Evolutionary conservation across 2,329 filamentous ascomycete genomes (phyloP), one percentile per base, ranked within the genome.

Genomic region (Rhexocercosporidium sp.): DNA sequence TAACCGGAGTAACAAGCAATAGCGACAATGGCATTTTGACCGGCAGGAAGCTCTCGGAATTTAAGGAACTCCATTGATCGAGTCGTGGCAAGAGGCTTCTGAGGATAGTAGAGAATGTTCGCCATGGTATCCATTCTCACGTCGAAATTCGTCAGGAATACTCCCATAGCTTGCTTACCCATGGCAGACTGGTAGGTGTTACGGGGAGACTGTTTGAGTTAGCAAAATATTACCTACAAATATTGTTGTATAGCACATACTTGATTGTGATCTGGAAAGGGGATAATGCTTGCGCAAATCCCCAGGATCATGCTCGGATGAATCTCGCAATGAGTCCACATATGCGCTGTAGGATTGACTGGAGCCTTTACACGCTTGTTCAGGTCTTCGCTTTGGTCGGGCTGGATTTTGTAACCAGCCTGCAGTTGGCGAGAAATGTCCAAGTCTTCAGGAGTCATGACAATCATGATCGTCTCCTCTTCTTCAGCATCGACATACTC

Each of bases 151-250:
- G 96, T 99, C 65, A 99, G 85, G 83, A 97, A 97, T 75, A 98
- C 94, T 77, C 96, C 96, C 96, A 99, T 99, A 70, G 96, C 96
- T 87, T 99, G 96, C 82, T 99, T 99, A 84, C 96, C 96, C 96
- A 99, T 99, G 78, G 96, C 96, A 75, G 95, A 97, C 82, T 98
- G 95, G 80, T 97, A 99, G 3, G 95, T 98, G 78, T 99, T 99
- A 91, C 96, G 92, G 72, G 96, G 96, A 70, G 95, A 98, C 87
- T 96, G 77, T 11, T 27, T 39, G 56, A 44, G 73, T 83, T 77
- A 84, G 78, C 69, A 74, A 60, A 51, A 47, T 70, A 73, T 59
- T 47, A 31, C 49, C 69, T 44, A 39, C 41, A 22, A 53, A 66
- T 60, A 68, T 8, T 22, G 31, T 27, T 53, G n/a, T 60, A 51